Conservation (phyloP, 441 rosid genomes). For the Euphorbia schlechtendalii region DNA sequence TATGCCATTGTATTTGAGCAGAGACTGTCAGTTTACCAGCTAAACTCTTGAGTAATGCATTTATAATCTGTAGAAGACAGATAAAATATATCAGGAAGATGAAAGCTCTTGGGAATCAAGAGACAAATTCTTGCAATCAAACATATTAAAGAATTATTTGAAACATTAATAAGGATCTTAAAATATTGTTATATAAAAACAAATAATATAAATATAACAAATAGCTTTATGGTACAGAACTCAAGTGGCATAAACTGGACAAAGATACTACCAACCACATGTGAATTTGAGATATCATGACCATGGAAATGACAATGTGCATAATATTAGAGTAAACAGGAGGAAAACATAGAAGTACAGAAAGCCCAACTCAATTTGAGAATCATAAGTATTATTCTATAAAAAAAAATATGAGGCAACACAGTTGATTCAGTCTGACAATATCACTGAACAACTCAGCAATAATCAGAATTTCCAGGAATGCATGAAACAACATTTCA, state of each 20-base stretch:
- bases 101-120: conserved; percentile 10
- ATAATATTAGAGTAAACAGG: conserved; percentile 11
- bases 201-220: not conserved
- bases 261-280: conserved; percentile 28
- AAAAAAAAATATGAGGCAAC: not conserved
- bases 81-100: conserved; percentile 12
- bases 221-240: not conserved
- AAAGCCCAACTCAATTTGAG: conserved; percentile 6
- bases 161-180: not conserved
- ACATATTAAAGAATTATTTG: conserved; percentile 1
- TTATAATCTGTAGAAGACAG: conserved; percentile 31
- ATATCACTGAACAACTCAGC: not conserved
- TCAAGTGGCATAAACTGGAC: conserved; percentile 42
- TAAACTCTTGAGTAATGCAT: conserved; percentile 41
- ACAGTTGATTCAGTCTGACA: not conserved
- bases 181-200: not conserved
- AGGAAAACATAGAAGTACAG: not conserved
- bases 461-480: not conserved
- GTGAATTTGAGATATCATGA: conserved; percentile 21
- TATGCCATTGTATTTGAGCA: conserved; percentile 34
- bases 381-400: not conserved
- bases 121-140: conserved; percentile 6
- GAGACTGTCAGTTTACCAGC: conserved; percentile 33
- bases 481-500: not conserved
- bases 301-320: conserved; percentile 22